Evolutionary conservation across 1,284 basidiomycete species (phyloP).

Genomic region (Ustanciosporium gigantosporum): DNA sequence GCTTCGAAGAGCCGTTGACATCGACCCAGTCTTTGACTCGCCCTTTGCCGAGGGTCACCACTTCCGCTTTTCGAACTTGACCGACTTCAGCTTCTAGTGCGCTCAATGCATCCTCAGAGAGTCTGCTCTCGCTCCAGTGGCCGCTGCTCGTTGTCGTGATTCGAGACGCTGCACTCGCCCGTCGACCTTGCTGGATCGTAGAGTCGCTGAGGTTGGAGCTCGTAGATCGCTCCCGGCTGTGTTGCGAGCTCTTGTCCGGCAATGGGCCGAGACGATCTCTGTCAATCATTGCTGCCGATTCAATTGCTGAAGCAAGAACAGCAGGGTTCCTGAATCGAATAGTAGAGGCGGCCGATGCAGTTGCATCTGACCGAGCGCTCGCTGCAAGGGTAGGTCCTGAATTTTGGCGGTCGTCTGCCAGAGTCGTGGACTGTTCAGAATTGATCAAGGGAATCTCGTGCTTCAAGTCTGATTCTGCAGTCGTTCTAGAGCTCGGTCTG

Average conservation of each 20-base stretch:
- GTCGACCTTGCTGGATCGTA: constrained; percentile 7
- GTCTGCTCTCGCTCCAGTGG: constrained; percentile 24
- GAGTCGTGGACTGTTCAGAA: constrained; percentile 12
- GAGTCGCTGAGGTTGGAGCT: constrained; percentile 8
- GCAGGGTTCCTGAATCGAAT: too few relatives aligned
- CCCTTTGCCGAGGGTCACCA: constrained; percentile 36
- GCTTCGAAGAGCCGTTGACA: constrained; percentile 4
- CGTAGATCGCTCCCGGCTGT: constrained; percentile 11
- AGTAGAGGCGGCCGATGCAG: too few relatives aligned
- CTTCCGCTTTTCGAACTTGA: constrained; percentile 31
- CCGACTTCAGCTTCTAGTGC: constrained; percentile 41
- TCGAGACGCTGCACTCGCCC: constrained; percentile 25
- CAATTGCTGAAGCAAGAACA: neutral
- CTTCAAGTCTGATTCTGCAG: constrained; percentile 24
- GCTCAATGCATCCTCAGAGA: constrained; percentile 33
- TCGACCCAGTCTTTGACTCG: constrained; percentile 39
- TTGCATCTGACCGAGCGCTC: too few relatives aligned
- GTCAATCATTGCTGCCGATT: constrained; percentile 1
- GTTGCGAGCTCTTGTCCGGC: constrained; percentile 13
- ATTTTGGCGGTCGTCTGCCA: too few relatives aligned
- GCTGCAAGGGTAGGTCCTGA: too few relatives aligned
- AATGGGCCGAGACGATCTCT: constrained; percentile 14
- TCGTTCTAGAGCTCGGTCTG: constrained; percentile 12
- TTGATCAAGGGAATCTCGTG: constrained; percentile 22
- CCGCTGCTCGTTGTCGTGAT: constrained; percentile 28